These are phyloP conservation scores for Exophiala phaeomuriformis DNA, from an alignment of 2,329 filamentous ascomycete genomes.

Conservation along the genomic window DNA sequence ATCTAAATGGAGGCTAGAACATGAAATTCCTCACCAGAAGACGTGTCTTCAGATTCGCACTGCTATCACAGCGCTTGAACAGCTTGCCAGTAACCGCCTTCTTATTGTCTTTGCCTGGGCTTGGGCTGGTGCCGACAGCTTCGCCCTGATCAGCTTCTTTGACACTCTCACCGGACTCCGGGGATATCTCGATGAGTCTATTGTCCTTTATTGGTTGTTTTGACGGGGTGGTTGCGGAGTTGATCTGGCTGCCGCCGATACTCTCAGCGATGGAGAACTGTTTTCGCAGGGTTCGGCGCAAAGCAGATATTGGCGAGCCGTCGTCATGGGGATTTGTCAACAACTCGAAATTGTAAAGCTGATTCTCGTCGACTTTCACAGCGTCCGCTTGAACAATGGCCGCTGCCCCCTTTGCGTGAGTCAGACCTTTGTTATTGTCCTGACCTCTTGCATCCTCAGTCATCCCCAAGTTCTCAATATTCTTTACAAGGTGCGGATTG, in stretches of 20 bases:
- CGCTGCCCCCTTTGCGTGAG: neutral
- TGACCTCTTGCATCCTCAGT: slow-evolving; percentile 5
- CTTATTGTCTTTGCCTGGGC: neutral
- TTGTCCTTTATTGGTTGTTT: neutral
- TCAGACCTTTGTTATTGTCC: neutral
- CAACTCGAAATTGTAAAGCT: slow-evolving; percentile 17
- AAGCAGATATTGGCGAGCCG: slow-evolving; percentile 6
- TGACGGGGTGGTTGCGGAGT: neutral
- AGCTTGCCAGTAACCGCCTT: neutral
- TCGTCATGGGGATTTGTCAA: slow-evolving; percentile 9
- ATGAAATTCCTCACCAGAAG: slow-evolving; percentile 7
- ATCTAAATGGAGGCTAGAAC: neutral
- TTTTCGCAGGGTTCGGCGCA: slow-evolving; percentile 18
- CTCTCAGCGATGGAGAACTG: slow-evolving; percentile 16
- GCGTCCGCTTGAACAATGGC: neutral
- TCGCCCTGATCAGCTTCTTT: neutral
- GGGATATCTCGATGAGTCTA: slow-evolving; percentile 19
- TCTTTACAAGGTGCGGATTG: slow-evolving; percentile 5
- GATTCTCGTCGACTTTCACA: slow-evolving; percentile 10
- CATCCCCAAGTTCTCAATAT: neutral
- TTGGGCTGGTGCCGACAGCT: neutral
- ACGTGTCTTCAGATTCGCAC: neutral
- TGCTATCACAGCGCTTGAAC: neutral
- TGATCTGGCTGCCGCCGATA: neutral
- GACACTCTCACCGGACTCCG: slow-evolving; percentile 8